Evolutionary conservation across 2,329 filamentous ascomycete species (phyloP).

Genomic region (Eutypa lata): DNA sequence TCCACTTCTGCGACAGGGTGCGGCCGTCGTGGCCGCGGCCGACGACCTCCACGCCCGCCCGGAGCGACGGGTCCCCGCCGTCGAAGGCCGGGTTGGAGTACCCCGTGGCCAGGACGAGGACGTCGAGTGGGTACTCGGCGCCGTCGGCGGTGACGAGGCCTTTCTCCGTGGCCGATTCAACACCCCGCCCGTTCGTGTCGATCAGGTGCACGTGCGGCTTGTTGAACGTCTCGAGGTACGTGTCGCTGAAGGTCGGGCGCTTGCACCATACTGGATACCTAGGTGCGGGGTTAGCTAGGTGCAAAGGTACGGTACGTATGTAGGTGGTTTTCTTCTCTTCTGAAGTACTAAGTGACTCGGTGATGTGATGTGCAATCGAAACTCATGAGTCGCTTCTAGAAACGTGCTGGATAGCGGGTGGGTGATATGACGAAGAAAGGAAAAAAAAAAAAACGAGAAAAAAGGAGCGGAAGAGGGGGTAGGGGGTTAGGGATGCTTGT

Average conservation of each 20-base stretch:
- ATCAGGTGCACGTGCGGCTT: constrained; percentile 54
- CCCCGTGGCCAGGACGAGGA: constrained; percentile 35
- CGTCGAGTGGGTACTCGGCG: constrained; percentile 41
- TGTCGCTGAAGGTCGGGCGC: constrained; percentile 59
- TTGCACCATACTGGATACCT: constrained; percentile 60
- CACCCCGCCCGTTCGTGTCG: constrained; percentile 54
- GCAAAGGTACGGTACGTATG: too few species aligned
- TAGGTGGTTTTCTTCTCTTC: too few species aligned
- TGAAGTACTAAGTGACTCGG: too few species aligned
- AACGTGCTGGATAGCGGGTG: too few species aligned
- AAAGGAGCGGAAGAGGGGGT: too few species aligned
- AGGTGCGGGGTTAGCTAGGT: constrained; percentile 29
- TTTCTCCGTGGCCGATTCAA: constrained; percentile 40
- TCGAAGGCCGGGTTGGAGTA: constrained; percentile 40
- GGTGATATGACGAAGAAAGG: too few species aligned
- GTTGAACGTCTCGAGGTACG: constrained; percentile 60
- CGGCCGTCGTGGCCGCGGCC: constrained; percentile 20
- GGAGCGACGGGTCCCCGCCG: constrained; percentile 39
- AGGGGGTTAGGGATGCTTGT: too few species aligned
- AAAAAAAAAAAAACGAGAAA: too few species aligned
- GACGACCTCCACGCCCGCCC: constrained; percentile 26
- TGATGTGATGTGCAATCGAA: too few species aligned
- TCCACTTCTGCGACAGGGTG: constrained; percentile 21
- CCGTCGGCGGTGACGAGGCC: constrained; percentile 45
- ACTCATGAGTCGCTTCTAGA: too few species aligned